Evolutionary conservation across 257 asterid genomes (phyloP).

Genomic region (Thymus quinquecostatus): DNA sequence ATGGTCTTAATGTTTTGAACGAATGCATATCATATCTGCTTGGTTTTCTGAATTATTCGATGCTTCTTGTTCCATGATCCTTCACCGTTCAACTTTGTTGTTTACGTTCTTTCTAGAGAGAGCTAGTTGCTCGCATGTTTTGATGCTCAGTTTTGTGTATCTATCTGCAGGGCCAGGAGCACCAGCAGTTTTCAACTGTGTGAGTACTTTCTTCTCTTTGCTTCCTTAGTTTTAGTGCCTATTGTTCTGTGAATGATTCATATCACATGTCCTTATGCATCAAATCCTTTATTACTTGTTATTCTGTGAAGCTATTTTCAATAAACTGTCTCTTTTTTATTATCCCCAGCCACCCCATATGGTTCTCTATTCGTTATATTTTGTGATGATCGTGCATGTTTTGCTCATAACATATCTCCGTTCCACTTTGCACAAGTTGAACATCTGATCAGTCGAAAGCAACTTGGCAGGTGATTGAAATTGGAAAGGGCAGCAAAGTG

Average conservation of each 20-base stretch:
- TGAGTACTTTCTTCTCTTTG: slow-evolving; percentile 46
- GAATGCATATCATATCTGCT: background rate
- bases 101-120: background rate
- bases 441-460: slow-evolving; percentile 11
- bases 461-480: slow-evolving; percentile 78
- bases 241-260: background rate
- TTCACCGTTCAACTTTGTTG: background rate
- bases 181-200: slow-evolving; percentile 82
- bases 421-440: background rate
- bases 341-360: background rate
- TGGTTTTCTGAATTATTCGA: too few relatives aligned
- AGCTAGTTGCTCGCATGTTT: background rate
- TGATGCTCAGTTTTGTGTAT: slow-evolving; percentile 14
- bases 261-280: background rate
- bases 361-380: background rate
- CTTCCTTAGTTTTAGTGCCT: background rate
- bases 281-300: background rate
- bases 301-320: background rate
- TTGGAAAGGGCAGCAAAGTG: slow-evolving; percentile 89
- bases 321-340: too few relatives aligned
- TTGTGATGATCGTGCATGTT: background rate
- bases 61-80: background rate
- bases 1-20: background rate
- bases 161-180: slow-evolving; percentile 87
- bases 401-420: background rate